Evolutionary conservation across 441 rosid species (phyloP).

Genomic region (Corymbia citriodora): DNA sequence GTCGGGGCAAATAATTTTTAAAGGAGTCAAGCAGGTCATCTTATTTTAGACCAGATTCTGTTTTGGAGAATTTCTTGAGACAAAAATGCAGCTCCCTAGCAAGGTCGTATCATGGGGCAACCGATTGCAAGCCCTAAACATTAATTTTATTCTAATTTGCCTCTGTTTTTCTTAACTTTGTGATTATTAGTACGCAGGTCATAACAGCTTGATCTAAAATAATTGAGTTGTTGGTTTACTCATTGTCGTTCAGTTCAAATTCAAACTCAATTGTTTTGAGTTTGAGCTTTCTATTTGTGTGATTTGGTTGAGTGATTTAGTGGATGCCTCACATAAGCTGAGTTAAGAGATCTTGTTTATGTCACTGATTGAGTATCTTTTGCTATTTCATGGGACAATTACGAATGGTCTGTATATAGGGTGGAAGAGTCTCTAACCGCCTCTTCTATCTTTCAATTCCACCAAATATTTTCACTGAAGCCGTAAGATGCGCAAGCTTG

Average conservation of each 20-base stretch:
- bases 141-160: neutral
- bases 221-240: neutral
- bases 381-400: conserved; percentile 8
- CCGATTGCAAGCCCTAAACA: neutral
- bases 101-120: neutral
- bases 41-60: neutral
- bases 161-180: neutral
- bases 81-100: neutral
- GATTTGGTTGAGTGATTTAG: neutral
- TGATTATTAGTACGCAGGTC: neutral
- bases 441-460: conserved; percentile 89
- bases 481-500: conserved; percentile 77
- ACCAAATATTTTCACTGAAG: conserved; percentile 82
- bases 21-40: neutral
- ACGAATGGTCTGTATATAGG: conserved; percentile 40
- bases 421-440: conserved; percentile 73
- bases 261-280: neutral
- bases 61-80: neutral
- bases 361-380: neutral
- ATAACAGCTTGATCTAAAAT: neutral
- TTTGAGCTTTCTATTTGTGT: neutral
- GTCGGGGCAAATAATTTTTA: neutral
- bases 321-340: neutral
- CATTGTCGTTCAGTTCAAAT: neutral
- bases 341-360: neutral